phyloP scores from a whole-genome alignment of 805 yeast genomes.

The Blastobotrys chiropterorum region DNA sequence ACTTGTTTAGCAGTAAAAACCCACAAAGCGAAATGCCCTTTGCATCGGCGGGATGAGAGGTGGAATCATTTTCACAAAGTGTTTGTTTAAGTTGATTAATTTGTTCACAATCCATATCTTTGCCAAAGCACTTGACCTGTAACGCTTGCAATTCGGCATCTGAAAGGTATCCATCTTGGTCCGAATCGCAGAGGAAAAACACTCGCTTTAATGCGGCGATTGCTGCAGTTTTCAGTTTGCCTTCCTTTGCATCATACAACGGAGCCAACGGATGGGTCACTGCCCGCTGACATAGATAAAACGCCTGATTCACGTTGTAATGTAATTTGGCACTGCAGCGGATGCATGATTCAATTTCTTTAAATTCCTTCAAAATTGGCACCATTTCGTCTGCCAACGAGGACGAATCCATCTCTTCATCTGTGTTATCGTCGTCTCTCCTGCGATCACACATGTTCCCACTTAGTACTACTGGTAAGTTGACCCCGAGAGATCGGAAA shows the following conservation, averaged over 20 bases:
- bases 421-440: too few relatives aligned
- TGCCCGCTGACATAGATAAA: conserved; percentile 88
- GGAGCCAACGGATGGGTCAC: conserved; percentile 93
- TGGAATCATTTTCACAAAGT: conserved; percentile 31
- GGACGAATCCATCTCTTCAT: conserved; percentile 38
- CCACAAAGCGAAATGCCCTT: conserved; percentile 68
- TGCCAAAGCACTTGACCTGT: conserved; percentile 71
- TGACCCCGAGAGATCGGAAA: conserved; percentile 88
- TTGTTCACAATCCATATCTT: conserved; percentile 39
- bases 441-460: conserved; percentile 65
- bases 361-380: conserved; percentile 81
- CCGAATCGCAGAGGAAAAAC: conserved; percentile 77
- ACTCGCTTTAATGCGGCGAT: conserved; percentile 70
- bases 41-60: conserved; percentile 12
- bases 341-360: conserved; percentile 89
- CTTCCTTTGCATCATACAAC: conserved; percentile 84
- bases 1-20: conserved; percentile 66
- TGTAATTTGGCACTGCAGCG: conserved; percentile 81
- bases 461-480: conserved; percentile 84
- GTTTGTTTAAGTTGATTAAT: conserved; percentile 35
- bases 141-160: conserved; percentile 63
- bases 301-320: conserved; percentile 83
- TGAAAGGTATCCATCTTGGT: conserved; percentile 79
- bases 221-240: conserved; percentile 71
- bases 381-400: conserved; percentile 70